Base-by-base conservation (phyloP, 768 basidiomycete genomes). In the Leucosporidium yakuticum region DNA sequence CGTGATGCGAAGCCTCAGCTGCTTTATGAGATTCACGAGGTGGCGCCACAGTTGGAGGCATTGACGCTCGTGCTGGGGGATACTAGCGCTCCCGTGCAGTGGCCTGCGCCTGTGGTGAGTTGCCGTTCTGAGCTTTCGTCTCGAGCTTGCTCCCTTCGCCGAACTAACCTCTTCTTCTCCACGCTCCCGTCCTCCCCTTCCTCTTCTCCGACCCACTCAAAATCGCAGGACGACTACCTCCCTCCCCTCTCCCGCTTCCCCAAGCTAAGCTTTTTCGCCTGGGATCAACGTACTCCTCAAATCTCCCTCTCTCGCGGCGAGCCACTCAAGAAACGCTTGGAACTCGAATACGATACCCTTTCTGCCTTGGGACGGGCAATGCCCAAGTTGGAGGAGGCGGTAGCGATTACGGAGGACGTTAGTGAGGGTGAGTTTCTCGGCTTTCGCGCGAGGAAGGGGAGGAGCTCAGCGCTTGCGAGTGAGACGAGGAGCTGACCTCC, bases 191-290 rank as follows among this genome's bases (percentile, higher is more conserved):
- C 14, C 39, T 12, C 34, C 34, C 5, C 12, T 5, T 12, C 6
- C 5, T 12, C 6, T 36, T 36, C 6, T 36, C 34, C 6, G 39
- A 44, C 39, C 14, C 14, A 3, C 39, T 44, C 39, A 15, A 44
- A 36, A 5, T 15, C 2, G 2, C 50, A 68, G 66, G 66, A 68
- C 0, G 63, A 58, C 5, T 71, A 71, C 63, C 54, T 68, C 44
- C 29, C 70, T 5, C 32, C 23, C 27, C 66, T 71, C 4, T 11
- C 39, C 8, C 34, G 23, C 8, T 48, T 71, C 51, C 31, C 48
- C 23, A 8, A n/a, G 3, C 63, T 71, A 29, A 49, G 44, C 39
- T 71, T 71, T 48, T 71, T 62, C 51, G 70, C 70, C 20, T 68
- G n/a, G 20, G 70, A 71, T 39, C 70, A 63, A 25, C 50, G 14